Conservation (phyloP, 2,329 filamentous ascomycete species). For the Botrytis deweyae region DNA sequence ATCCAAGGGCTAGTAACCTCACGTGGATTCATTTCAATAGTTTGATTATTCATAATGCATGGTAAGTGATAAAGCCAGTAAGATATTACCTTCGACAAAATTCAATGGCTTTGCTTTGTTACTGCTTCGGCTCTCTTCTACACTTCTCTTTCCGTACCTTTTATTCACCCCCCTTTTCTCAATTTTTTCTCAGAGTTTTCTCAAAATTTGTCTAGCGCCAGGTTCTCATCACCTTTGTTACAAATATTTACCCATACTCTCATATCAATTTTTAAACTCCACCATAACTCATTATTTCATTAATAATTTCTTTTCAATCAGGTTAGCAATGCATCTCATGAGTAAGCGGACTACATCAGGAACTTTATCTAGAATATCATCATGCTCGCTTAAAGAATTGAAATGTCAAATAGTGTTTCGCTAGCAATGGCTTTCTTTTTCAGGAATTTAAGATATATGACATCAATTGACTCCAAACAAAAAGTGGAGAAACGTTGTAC, state of each 20-base stretch:
- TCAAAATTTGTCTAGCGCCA: background rate
- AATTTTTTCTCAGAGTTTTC: rapidly evolving
- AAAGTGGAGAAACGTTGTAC: background rate
- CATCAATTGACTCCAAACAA: background rate
- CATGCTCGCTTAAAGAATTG: background rate
- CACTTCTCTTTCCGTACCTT: background rate
- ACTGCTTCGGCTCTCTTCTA: background rate
- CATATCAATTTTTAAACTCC: background rate
- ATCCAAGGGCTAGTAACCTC: background rate
- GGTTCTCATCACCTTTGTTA: background rate
- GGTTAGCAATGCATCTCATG: background rate
- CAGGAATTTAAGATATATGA: background rate
- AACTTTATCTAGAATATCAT: background rate
- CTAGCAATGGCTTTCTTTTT: background rate
- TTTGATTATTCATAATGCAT: background rate
- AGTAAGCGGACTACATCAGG: background rate
- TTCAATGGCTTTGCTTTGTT: background rate
- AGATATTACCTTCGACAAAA: background rate
- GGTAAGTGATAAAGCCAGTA: background rate
- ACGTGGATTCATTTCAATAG: background rate
- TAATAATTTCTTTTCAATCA: background rate
- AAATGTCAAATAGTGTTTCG: background rate
- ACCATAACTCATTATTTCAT: background rate
- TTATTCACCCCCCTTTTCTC: background rate
- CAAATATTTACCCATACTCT: background rate